Percentiles rank a stretch among this genome's conserved stretches.
phyloP scores from a whole-genome alignment of 2,329 filamentous ascomycete species.

The Fusarium dimerum region DNA sequence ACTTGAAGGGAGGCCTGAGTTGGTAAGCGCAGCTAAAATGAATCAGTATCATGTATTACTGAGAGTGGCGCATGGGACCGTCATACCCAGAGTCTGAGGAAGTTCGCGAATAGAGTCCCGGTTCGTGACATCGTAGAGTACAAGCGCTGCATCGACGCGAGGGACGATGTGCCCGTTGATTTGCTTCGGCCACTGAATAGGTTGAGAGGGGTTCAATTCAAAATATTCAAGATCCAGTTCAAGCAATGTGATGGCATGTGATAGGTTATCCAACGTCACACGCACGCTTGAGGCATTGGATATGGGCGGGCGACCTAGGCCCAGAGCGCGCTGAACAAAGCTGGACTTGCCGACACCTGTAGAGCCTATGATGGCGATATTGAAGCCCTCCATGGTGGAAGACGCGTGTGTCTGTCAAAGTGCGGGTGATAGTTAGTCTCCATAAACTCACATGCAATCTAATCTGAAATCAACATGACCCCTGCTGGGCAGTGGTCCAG shows the following conservation, averaged over 20 bases:
- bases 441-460: conserved; percentile 18
- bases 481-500: conserved; percentile 23
- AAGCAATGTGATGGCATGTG: conserved; percentile 61
- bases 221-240: conserved; percentile 68
- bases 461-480: conserved; percentile 9
- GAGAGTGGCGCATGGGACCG: neutral
- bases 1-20: conserved; percentile 72
- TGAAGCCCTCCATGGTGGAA: conserved; percentile 58
- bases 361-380: conserved; percentile 67
- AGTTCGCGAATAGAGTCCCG: conserved; percentile 73
- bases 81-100: conserved; percentile 72
- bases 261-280: conserved; percentile 58
- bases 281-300: conserved; percentile 57
- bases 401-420: conserved; percentile 33
- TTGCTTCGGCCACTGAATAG: conserved; percentile 67
- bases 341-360: conserved; percentile 68
- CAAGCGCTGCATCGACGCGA: conserved; percentile 77
- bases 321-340: conserved; percentile 65
- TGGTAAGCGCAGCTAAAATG: conserved; percentile 67
- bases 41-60: conserved; percentile 8
- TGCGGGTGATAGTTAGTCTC: conserved; percentile 26
- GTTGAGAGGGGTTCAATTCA: conserved; percentile 56
- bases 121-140: conserved; percentile 86
- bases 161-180: conserved; percentile 72
- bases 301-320: conserved; percentile 53